These are phyloP conservation scores for Clarireedia monteithiana DNA, from an alignment of 2,329 filamentous ascomycete species.

Conservation along the genomic window DNA sequence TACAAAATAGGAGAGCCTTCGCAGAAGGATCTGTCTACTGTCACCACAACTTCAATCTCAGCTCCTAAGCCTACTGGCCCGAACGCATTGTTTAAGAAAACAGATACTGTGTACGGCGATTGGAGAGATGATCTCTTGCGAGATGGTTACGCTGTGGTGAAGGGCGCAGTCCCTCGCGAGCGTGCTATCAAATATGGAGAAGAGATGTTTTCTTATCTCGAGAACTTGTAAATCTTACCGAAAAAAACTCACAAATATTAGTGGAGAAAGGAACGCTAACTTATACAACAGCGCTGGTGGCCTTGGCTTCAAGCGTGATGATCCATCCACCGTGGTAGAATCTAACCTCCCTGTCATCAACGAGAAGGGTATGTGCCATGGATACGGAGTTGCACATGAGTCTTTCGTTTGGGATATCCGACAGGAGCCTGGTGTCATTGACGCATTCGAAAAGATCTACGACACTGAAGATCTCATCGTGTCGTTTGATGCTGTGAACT, in stretches of 20 bases:
- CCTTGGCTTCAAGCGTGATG: too few relatives aligned
- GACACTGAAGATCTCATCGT: conserved; percentile 27
- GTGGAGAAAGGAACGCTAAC: too few relatives aligned
- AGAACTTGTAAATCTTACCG: not conserved
- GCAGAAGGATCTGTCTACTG: too few relatives aligned
- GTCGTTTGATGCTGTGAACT: conserved; percentile 34
- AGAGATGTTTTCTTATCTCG: conserved; percentile 5
- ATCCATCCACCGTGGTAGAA: conserved; percentile 4
- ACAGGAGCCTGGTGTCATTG: conserved; percentile 31
- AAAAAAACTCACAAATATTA: too few relatives aligned
- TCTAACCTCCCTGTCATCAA: conserved; percentile 22
- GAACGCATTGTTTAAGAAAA: too few relatives aligned
- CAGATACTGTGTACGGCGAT: not conserved
- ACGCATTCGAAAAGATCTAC: conserved; percentile 34
- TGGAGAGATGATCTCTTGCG: conserved; percentile 10
- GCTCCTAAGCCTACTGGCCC: too few relatives aligned
- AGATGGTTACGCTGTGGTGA: conserved; percentile 11
- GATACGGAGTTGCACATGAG: conserved; percentile 33
- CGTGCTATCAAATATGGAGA: conserved; percentile 6
- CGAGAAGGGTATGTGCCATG: conserved; percentile 33
- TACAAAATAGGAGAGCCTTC: too few relatives aligned
- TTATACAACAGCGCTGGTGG: too few relatives aligned
- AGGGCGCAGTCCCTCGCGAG: conserved; percentile 9
- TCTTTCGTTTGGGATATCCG: conserved; percentile 33
- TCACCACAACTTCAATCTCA: too few relatives aligned